phyloP scores from a whole-genome alignment of 305 asterid genomes.

The Solanum aculeatissimum region DNA sequence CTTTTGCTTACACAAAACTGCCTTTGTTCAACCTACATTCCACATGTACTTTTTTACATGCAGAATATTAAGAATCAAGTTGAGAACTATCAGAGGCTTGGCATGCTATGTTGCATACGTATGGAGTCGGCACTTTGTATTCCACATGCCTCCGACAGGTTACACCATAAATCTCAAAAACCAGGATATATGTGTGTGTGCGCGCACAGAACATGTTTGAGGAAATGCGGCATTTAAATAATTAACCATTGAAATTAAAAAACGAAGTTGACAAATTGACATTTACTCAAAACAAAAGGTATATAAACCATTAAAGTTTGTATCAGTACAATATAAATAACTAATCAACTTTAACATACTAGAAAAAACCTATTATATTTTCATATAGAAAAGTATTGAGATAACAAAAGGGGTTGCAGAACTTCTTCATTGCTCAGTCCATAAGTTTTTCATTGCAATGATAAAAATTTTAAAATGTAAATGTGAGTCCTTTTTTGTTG shows the following conservation, averaged over 20 bases:
- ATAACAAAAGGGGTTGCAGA: not conserved
- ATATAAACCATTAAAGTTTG: not conserved
- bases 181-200: not conserved
- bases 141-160: not conserved
- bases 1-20: not conserved
- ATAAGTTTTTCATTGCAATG: not conserved
- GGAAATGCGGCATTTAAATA: not conserved
- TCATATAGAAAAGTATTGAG: not conserved
- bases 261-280: not conserved
- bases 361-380: not conserved
- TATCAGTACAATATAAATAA: not conserved
- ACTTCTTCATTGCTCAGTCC: not conserved
- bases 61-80: not conserved
- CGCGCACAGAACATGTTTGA: not conserved
- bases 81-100: not conserved
- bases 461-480: not conserved
- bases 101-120: not conserved
- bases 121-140: not conserved
- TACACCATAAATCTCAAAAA: not conserved
- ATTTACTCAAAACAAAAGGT: not conserved
- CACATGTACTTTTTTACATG: not conserved
- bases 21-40: not conserved
- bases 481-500: not conserved
- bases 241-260: not conserved
- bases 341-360: not conserved